phyloP scores from a whole-genome alignment of 441 rosid species.

The Populus hybrid region DNA sequence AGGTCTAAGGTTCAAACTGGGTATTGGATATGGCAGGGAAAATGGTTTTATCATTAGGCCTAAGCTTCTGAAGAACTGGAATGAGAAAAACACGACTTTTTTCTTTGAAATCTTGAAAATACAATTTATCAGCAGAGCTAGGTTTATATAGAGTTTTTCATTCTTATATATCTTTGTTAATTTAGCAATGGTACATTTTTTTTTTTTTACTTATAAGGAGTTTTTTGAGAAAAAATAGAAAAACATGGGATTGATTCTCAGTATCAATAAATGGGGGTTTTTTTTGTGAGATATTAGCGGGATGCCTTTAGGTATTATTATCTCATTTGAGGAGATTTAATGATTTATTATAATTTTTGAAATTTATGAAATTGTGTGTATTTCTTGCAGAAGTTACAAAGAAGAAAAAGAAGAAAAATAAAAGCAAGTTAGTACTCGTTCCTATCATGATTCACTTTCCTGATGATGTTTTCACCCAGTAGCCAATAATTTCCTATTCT shows the following conservation, averaged over 20 bases:
- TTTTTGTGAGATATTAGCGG: not conserved
- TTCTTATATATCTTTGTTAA: not conserved
- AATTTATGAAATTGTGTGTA: conserved; percentile 13
- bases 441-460: not conserved
- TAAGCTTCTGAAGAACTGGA: not conserved
- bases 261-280: not conserved
- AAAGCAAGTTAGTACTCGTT: conserved; percentile 76
- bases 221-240: too few relatives aligned
- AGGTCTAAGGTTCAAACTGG: not conserved
- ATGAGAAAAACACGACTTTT: not conserved
- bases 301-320: not conserved
- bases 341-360: not conserved
- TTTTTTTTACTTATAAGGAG: too few relatives aligned
- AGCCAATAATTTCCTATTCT: conserved; percentile 1
- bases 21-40: not conserved
- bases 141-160: not conserved
- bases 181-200: not conserved
- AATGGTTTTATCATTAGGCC: not conserved
- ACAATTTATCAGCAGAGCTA: not conserved
- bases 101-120: not conserved
- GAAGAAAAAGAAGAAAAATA: conserved; percentile 93
- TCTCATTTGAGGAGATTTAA: not conserved
- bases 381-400: conserved; percentile 58
- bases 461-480: not conserved
- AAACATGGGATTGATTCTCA: not conserved